Evolutionary conservation across 768 basidiomycete species (phyloP), one percentile per base, ranked within the genome.

Genomic region (Collybiopsis confluens): DNA sequence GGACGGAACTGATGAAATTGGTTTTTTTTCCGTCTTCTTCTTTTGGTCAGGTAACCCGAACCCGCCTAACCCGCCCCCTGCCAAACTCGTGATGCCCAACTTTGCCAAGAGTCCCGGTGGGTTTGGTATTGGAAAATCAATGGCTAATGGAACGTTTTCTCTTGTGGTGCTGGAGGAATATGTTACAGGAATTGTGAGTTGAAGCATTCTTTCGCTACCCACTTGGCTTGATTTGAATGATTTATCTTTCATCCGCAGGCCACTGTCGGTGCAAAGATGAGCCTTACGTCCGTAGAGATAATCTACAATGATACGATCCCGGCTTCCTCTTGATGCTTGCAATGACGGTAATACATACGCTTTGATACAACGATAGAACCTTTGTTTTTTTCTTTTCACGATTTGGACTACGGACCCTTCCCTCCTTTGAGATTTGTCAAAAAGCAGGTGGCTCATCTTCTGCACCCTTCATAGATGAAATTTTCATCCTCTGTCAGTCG

Each of bases 91-190:
- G 15, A 77, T 78, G 76, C 78, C 78, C 13, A 65, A 78, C 65
- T 76, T 80, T 56, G 68, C 74, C 2, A 64, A 65, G 48, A 56
- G 64, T 13, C 70, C 66, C 13, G 73, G 68, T 16, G 76, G 74
- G 2, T 78, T 69, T 38, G 74, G 71, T 15, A 42, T 56, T 16
- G 74, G 74, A 20, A 53, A 56, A 28, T 23, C 54, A 13, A 69
- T 61, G n/a, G 64, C 56, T 52, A 64, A 76, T 57, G 59, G 61
- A 7, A 61, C 65, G 4, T 66, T 73, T 54, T 66, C 69, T 46
- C 54, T 78, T 7, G 63, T 63, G 13, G 73, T 77, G 13, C 54
- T 77, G 40, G 76, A 77, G 56, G 75, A 78, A 56, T 78, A 71
- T 58, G 72, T 67, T 30, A 66, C 65, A 16, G 72, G 72, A 35